Conservation (phyloP, 768 basidiomycete genomes). For the Hericium rajendrae region DNA sequence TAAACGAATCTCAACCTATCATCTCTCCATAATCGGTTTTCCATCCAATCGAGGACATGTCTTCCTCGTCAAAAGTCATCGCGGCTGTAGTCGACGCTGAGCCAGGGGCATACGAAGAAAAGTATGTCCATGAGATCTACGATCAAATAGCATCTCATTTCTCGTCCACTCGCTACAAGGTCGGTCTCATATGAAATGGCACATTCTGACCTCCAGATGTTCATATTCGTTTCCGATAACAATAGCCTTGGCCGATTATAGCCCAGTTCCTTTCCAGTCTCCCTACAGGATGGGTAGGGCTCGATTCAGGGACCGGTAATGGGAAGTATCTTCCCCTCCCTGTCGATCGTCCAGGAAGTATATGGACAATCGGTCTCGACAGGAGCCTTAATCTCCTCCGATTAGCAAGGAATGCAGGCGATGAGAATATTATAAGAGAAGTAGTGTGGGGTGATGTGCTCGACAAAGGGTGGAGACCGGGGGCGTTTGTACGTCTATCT, state of each 20-base stretch:
- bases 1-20: too few relatives aligned
- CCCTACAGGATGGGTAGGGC: constrained; percentile 71
- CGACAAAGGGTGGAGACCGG: constrained; percentile 61
- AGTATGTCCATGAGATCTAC: constrained; percentile 77
- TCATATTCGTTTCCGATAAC: neutral
- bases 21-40: too few relatives aligned
- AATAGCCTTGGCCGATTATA: constrained; percentile 86
- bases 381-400: constrained; percentile 70
- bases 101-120: constrained; percentile 53
- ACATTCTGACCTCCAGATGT: too few relatives aligned
- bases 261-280: constrained; percentile 62
- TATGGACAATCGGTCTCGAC: constrained; percentile 80
- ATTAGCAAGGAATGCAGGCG: constrained; percentile 61
- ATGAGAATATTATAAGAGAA: constrained; percentile 38
- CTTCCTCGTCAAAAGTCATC: constrained; percentile 9
- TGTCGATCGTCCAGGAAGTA: constrained; percentile 42
- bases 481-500: constrained; percentile 62
- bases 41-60: neutral
- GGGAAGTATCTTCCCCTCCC: constrained; percentile 91
- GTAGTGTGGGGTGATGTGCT: constrained; percentile 78
- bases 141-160: constrained; percentile 83
- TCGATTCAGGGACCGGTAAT: constrained; percentile 95
- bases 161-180: constrained; percentile 85
- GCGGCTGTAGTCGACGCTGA: constrained; percentile 34
- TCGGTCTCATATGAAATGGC: constrained; percentile 22